Percentiles rank a stretch among this genome's conserved stretches.
Evolutionary conservation across 108 stramenopile species (phyloP).

Genomic region (Nannochloropsis salina): DNA sequence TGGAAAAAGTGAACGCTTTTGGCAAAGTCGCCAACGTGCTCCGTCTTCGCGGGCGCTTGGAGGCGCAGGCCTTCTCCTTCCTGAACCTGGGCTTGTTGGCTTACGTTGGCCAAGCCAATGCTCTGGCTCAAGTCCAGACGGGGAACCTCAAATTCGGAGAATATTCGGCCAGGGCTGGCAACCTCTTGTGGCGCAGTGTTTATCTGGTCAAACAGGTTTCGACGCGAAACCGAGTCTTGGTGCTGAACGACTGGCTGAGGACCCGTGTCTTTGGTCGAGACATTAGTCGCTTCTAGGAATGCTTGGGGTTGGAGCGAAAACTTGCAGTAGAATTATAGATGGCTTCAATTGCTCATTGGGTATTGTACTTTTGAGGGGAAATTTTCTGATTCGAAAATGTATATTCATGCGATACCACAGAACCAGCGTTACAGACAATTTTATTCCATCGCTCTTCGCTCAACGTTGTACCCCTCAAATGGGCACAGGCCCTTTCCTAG

Average conservation of each 20-base stretch:
- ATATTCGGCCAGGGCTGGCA: slow-evolving; percentile 23
- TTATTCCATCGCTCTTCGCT: too few species aligned
- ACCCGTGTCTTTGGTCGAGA: slow-evolving; percentile 58
- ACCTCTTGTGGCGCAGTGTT: slow-evolving; percentile 54
- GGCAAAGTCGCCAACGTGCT: slow-evolving; percentile 27
- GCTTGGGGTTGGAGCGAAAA: neutral
- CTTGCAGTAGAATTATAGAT: too few species aligned
- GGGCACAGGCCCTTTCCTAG: too few species aligned
- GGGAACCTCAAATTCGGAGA: neutral
- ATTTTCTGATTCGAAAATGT: too few species aligned
- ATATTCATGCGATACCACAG: too few species aligned
- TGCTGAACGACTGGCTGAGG: slow-evolving; percentile 79
- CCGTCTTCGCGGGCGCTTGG: slow-evolving; percentile 30
- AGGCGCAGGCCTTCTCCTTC: slow-evolving; percentile 76
- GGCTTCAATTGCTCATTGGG: too few species aligned
- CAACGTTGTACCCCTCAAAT: too few species aligned
- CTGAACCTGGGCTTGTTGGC: slow-evolving; percentile 84
- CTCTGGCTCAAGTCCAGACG: slow-evolving; percentile 39
- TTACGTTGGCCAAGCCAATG: slow-evolving; percentile 73
- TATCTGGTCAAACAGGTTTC: slow-evolving; percentile 79
- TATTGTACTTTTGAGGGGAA: too few species aligned
- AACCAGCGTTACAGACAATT: too few species aligned
- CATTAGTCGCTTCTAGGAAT: slow-evolving; percentile 30
- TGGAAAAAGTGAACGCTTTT: neutral
- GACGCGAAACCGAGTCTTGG: slow-evolving; percentile 73